These are phyloP conservation scores for Closterium sp. DNA, from an alignment of 139 green algal genomes.

Conservation along the genomic window DNA sequence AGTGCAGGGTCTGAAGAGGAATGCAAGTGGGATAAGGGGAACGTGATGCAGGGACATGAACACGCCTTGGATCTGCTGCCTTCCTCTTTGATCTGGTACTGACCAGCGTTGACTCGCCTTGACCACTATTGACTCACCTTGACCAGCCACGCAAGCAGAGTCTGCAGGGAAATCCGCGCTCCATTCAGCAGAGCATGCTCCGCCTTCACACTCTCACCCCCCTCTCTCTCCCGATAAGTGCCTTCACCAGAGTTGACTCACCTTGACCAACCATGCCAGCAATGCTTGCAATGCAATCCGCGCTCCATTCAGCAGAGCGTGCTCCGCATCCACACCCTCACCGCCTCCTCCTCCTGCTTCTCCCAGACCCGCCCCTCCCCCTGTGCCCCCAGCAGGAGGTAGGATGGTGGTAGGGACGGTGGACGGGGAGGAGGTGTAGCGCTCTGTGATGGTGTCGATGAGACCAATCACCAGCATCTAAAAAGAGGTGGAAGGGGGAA, in stretches of 20 bases:
- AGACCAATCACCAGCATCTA: background rate
- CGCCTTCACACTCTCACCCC: background rate
- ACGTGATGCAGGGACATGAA: slow-evolving; percentile 24
- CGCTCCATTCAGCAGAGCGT: background rate
- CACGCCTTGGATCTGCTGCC: background rate
- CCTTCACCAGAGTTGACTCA: background rate
- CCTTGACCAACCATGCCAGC: background rate
- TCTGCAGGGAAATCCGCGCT: background rate
- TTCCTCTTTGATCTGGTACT: background rate
- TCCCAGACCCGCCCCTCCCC: too few species aligned
- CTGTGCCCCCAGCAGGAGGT: background rate
- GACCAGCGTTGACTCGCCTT: background rate
- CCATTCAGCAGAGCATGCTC: background rate
- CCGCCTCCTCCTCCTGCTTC: background rate
- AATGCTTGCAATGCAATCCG: background rate
- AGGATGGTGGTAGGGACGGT: background rate
- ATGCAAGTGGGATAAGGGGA: too few species aligned
- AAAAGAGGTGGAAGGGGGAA: background rate
- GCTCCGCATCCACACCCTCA: background rate
- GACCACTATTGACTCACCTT: slow-evolving; percentile 1
- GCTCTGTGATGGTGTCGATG: background rate
- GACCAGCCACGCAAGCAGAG: background rate
- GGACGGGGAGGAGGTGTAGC: background rate
- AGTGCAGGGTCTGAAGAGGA: too few species aligned
- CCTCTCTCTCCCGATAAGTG: background rate